Base-by-base conservation (phyloP, 768 basidiomycete genomes). In the Pholiota conissans region DNA sequence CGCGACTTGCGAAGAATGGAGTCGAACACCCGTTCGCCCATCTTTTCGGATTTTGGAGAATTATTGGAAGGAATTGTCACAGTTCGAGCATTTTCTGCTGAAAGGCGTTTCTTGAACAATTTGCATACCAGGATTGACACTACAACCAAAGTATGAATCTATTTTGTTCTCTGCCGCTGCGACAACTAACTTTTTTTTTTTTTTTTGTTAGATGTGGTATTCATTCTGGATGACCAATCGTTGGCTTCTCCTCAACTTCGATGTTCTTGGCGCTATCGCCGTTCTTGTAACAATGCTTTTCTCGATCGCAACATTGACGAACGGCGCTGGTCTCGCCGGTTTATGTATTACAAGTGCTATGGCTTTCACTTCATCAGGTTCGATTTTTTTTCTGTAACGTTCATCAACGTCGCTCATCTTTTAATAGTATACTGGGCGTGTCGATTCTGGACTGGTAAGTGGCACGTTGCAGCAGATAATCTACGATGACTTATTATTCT, bases 31-130 rank as follows among this genome's bases (percentile, higher is more conserved):
- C 80, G 91, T 11, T 91, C 89, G 0, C 90, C 93, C 0, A 92
- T 93, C 59, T 92, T 89, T 72, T 88, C 89, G 6, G 89, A 87
- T 55, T 94, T 93, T 61, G 84, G 84, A 11, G 92, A 93, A 65
- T 72, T 95, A 9, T 71, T 96, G 18, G 90, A 94, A 51, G 93
- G 93, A 22, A 91, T 95, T 45, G 90, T 94, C n/a, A 94, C 93
- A 5, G 90, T 96, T 39, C 83, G 95, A 56, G 95, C 95, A 0
- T 98, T 96, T 74, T 87, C 90, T 0, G 89, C 86, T 0, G 93
- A 96, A 67, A 74, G 74, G 37, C 75, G 83, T 4, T 96, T 98
- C 79, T 74, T 95, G 63, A 81, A 90, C 53, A 81, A 81, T 57
- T 73, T 95, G 3, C 90, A 91, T 66, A 62, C 62, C 1, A 92